Percentiles rank a stretch among this genome's conserved stretches.
Evolutionary conservation across 495 filamentous ascomycete genomes (phyloP).

Genomic region (Cercophora samala): DNA sequence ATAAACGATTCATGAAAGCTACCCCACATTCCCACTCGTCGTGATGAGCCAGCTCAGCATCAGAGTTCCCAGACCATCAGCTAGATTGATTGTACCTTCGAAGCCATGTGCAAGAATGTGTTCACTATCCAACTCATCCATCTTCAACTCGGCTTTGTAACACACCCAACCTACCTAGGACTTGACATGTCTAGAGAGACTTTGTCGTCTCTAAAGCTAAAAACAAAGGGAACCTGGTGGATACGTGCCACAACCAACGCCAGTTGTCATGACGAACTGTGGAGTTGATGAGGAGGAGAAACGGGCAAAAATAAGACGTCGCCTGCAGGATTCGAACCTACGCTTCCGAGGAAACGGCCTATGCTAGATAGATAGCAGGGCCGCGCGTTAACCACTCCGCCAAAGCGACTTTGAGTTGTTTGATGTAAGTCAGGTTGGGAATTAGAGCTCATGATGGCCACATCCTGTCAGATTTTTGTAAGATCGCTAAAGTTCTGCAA

Average conservation of each 20-base stretch:
- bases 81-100: too few relatives aligned
- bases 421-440: neutral
- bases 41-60: neutral
- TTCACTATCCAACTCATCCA: neutral
- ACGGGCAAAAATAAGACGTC: conserved; percentile 15
- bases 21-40: neutral
- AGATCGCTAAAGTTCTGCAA: too few relatives aligned
- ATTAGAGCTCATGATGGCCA: neutral
- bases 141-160: neutral
- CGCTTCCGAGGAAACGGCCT: conserved; percentile 33
- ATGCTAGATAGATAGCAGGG: conserved; percentile 30
- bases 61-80: too few relatives aligned
- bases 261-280: neutral
- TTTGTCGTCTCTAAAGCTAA: neutral
- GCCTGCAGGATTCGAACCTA: conserved; percentile 35
- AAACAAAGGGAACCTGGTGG: neutral
- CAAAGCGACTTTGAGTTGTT: conserved; percentile 22
- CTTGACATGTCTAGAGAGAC: neutral
- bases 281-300: neutral
- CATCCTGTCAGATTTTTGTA: neutral
- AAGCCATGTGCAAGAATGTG: too few relatives aligned
- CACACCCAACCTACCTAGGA: neutral
- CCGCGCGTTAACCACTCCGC: conserved; percentile 35
- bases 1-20: conserved; percentile 45
- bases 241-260: neutral